Evolutionary conservation across 805 yeast genomes (phyloP), one percentile per base, ranked within the genome.

Genomic region (Ogataea saltuana): DNA sequence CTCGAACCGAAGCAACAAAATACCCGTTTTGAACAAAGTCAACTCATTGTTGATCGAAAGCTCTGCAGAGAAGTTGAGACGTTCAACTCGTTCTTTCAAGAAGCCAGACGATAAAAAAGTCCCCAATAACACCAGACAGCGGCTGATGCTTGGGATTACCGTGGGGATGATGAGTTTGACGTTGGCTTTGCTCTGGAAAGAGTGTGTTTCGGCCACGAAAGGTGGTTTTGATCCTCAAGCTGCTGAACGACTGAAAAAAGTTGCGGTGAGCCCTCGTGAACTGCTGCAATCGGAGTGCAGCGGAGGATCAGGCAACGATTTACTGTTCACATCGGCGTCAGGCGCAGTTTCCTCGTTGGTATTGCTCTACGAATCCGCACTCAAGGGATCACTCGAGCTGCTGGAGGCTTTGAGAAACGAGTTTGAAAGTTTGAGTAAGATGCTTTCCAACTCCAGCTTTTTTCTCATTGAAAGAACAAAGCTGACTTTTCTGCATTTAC

Each of bases 151-250:
- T 9, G 64, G 67, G 2, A 48, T 60, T 5, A 49, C 67, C 2
- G 51, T 62, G 18, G 65, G 68, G 3, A 45, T 58, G 37, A 46
- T 61, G 13, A 55, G 67, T 20, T 29, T 63, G n/a, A 58, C 66
- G 6, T 13, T 61, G 10, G 46, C 58, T n/a, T 32, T 59, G 18
- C 41, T 62, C 11, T 61, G 60, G 58, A 54, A 46, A 36, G 62
- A 58, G 34, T 33, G 23, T 19, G 23, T 50, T 3, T 23, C 42
- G 9, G 23, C 17, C 2, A 15, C 31, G 6, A 16, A 17, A 16
- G 29, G 9, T 9, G 29, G 16, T 10, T 10, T 16, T 13, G 16
- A 16, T 23, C 13, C 16, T 6, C n/a, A 20, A 17, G 29, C 16
- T 8, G 13, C 33, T 6, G 23, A 31, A 19, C 18, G 32, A n/a